Percentiles rank a stretch among this genome's conserved stretches.
phyloP scores from a whole-genome alignment of 345 rosid species.

The Eucalyptus brandiana region DNA sequence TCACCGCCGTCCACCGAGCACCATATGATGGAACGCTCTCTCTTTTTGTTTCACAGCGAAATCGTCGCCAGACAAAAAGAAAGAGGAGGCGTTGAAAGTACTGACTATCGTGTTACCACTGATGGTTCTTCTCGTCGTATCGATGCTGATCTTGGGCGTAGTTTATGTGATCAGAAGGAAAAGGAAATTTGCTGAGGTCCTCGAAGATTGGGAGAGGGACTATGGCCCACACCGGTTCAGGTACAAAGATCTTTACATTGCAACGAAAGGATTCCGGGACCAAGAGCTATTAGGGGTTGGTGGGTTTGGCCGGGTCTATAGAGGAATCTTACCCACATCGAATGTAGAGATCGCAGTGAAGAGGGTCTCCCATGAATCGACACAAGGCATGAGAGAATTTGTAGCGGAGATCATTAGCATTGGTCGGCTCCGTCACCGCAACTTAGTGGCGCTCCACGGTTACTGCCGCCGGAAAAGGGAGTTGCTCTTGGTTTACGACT shows the following conservation, averaged over 20 bases:
- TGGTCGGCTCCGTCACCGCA: slow-evolving; percentile 41
- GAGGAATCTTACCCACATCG: slow-evolving; percentile 32
- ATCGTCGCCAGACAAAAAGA: not conserved
- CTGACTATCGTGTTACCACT: slow-evolving; percentile 34
- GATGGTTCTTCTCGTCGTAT: not conserved
- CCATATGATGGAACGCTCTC: not conserved
- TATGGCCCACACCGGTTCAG: slow-evolving; percentile 48
- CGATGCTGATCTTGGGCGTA: not conserved
- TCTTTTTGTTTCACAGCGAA: not conserved
- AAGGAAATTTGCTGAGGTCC: not conserved
- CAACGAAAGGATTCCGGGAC: slow-evolving; percentile 63
- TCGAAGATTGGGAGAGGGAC: not conserved
- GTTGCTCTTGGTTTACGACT: slow-evolving; percentile 42
- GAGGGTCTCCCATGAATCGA: slow-evolving; percentile 50
- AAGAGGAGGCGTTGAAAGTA: slow-evolving; percentile 8
- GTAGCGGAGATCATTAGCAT: slow-evolving; percentile 34
- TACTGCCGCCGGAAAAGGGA: slow-evolving; percentile 49
- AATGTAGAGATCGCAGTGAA: slow-evolving; percentile 56
- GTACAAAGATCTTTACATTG: slow-evolving; percentile 53
- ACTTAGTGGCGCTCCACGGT: slow-evolving; percentile 40
- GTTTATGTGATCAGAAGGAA: not conserved
- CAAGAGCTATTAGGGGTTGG: slow-evolving; percentile 52
- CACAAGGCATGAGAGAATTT: slow-evolving; percentile 55
- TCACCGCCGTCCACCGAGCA: not conserved
- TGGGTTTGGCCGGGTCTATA: slow-evolving; percentile 62